These are phyloP conservation scores for Fraxinus albicans DNA, from an alignment of 305 asterid species.

Conservation along the genomic window DNA sequence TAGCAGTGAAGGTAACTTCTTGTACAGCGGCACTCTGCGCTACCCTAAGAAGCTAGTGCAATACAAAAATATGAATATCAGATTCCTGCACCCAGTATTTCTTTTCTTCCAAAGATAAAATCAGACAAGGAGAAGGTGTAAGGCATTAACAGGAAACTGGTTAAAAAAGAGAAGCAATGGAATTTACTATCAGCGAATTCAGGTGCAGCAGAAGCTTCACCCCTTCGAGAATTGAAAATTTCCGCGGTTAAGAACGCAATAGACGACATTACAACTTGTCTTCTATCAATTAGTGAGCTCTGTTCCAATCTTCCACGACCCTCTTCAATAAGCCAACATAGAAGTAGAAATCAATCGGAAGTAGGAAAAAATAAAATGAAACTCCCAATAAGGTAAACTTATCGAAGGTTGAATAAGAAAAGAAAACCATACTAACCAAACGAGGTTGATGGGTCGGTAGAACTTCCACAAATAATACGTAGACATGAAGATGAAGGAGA, in stretches of 20 bases:
- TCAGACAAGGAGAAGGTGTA: not conserved
- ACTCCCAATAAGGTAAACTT: not conserved
- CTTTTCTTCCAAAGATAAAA: not conserved
- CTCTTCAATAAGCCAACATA: constrained; percentile 34
- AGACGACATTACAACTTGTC: constrained; percentile 52
- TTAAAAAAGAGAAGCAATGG: constrained; percentile 4
- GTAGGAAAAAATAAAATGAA: not conserved
- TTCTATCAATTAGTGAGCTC: constrained; percentile 46
- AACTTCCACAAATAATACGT: constrained; percentile 27
- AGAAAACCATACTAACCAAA: constrained; percentile 27
- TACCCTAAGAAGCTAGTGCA: not conserved
- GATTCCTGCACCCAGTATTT: too few species aligned
- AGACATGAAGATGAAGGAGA: constrained; percentile 14
- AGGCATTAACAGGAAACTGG: not conserved
- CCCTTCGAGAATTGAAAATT: constrained; percentile 24
- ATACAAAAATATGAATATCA: not conserved
- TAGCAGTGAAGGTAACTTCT: not conserved
- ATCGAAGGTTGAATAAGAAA: constrained; percentile 1
- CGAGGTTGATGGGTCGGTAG: constrained; percentile 26
- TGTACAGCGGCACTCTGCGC: not conserved
- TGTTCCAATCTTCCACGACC: constrained; percentile 37
- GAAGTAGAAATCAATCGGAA: not conserved
- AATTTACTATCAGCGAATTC: constrained; percentile 81
- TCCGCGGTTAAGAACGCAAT: constrained; percentile 52
- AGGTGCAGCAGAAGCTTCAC: constrained; percentile 57